These are phyloP conservation scores for Colletotrichum lupini DNA, from an alignment of 2,329 filamentous ascomycete genomes.

Conservation along the genomic window DNA sequence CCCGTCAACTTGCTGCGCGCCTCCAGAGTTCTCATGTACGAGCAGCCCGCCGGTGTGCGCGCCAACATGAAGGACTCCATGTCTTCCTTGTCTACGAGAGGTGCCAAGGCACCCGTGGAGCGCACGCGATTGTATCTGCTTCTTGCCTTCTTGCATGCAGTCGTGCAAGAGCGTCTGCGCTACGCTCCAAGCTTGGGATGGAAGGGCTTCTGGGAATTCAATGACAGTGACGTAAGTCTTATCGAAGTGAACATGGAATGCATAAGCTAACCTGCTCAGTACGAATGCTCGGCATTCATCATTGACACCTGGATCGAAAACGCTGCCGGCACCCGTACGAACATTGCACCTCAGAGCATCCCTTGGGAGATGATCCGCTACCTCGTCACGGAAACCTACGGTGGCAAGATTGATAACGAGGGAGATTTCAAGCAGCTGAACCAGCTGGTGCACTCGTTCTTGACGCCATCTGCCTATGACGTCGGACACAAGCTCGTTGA, in stretches of 20 bases:
- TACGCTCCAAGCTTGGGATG: conserved; percentile 95
- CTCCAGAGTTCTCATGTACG: conserved; percentile 95
- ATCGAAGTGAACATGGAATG: conserved; percentile 22
- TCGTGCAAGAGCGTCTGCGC: conserved; percentile 92
- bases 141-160: conserved; percentile 93
- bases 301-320: conserved; percentile 94
- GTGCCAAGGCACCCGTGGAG: conserved; percentile 87
- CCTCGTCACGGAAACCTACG: conserved; percentile 93
- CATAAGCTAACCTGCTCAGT: conserved; percentile 61
- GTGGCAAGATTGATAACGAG: conserved; percentile 95
- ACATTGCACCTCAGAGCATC: conserved; percentile 92
- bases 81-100: conserved; percentile 80
- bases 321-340: conserved; percentile 85
- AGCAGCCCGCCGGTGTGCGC: conserved; percentile 94
- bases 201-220: conserved; percentile 99
- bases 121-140: conserved; percentile 90
- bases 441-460: conserved; percentile 78
- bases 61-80: conserved; percentile 99
- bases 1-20: conserved; percentile 95
- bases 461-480: conserved; percentile 92
- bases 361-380: conserved; percentile 97
- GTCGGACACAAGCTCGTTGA: conserved; percentile 91
- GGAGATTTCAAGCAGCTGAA: conserved; percentile 81
- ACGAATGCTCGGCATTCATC: conserved; percentile 96
- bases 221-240: conserved; percentile 92